Evolutionary conservation across 2,329 filamentous ascomycete genomes (phyloP), one percentile per base, ranked within the genome.

Genomic region (Didymella arachidicola): DNA sequence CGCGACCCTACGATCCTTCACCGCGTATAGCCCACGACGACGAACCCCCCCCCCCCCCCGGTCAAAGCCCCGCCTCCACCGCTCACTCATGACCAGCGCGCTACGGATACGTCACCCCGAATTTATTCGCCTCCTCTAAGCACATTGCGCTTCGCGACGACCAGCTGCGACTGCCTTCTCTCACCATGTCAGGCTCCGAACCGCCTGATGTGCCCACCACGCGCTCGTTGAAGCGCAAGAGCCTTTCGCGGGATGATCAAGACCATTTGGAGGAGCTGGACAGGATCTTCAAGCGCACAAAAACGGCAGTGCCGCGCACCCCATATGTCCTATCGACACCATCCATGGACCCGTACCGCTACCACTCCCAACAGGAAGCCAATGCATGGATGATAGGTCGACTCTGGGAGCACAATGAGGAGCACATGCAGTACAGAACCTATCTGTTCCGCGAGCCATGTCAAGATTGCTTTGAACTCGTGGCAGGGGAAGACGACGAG

Each of bases 361-460:
- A 82, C 56, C 70, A 73, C 52, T 78, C 78, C n/a, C 70, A 72
- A 34, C 73, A 79, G 60, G 69, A 79, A 67, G 69, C 75, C 57
- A 65, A 73, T 56, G 71, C 72, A 57, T 82, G 80, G 80, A 78
- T 77, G 60, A 53, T 77, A 59, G 79, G 82, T 55, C 82, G 81
- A 2, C 82, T 85, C 4, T 89, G 87, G 72, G 74, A 77, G 49
- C 74, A 73, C 18, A 77, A 82, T 62, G 86, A 89, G 72, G 81
- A 86, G 66, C 79, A 82, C 65, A 78, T 86, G 51, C 86, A 88
- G 69, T 88, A 88, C 72, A 80, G 86, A 78, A 88, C 85, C 57
- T 88, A 86, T 64, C 76, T 85, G 53, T 84, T 82, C 55, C 84
- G 86, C 70, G 83, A 87, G 68, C 81, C 81, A 32, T 81, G 82